Base-by-base conservation (phyloP, 108 stramenopile species). In the Discostella pseudostelligera region DNA sequence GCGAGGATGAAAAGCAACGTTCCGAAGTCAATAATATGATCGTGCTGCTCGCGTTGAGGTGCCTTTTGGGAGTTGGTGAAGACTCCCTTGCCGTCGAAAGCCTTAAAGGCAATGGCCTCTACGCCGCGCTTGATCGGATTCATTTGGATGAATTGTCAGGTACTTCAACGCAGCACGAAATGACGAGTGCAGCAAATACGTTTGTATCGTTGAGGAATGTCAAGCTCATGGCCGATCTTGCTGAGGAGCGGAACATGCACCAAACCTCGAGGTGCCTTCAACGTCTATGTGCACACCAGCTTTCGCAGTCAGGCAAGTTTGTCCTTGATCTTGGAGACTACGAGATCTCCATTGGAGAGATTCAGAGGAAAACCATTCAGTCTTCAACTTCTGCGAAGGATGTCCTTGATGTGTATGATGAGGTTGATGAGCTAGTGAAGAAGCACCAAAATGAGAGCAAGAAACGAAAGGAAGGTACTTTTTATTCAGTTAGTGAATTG, bases 311-410 rank as follows among this genome's bases (percentile, higher is more conserved):
- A 0, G 65, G 74, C 14, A 56, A 49, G 32, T 67, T 58, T 49
- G 55, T 59, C 10, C 48, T 72, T 16, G 22, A 60, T 25, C 25
- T 71, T 8, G 70, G 61, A n/a, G 48, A 51, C 14, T 35, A 25
- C 36, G 20, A 46, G 10, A 50, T 59, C 22, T 66, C 68, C 14
- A 49, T 79, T 20, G 80, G 71, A 6, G 67, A 64, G 36, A 47
- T 68, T 29, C 76, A 81, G 42, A 50, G 67, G 17, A 82, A 73
- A 43, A 36, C 69, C 16, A 78, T 82, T 39, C 28, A 63, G 21
- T 64, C 65, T 14, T 55, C 71, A 16, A 39, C 62, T n/a, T 53
- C 48, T 4, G 58, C 76, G 10, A 53, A 74, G 39, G 72, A 74
- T 12, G 42, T 51, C 26, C 44, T 79, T 25, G 63, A 39, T 20